Evolutionary conservation across 129 eudicot species (phyloP).

Genomic region (Saussurea involucrata): DNA sequence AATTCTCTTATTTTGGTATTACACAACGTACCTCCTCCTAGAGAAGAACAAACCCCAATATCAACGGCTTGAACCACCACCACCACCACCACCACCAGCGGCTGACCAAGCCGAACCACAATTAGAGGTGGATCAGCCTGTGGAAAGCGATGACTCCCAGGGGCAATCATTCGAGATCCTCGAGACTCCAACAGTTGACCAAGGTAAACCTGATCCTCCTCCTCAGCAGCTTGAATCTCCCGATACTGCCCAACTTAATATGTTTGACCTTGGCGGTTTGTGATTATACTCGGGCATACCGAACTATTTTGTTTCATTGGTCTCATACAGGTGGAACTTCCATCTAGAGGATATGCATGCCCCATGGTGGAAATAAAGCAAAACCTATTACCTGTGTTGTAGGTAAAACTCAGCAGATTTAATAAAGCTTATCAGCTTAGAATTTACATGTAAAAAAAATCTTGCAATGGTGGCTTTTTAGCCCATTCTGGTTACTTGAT

Average conservation of each 20-base stretch:
- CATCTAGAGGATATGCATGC: slow-evolving; percentile 42
- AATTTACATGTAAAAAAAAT: neutral
- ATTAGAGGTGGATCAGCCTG: slow-evolving; percentile 35
- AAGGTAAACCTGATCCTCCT: slow-evolving; percentile 66
- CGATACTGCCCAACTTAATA: slow-evolving; percentile 54
- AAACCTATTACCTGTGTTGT: slow-evolving; percentile 19
- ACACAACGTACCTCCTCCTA: slow-evolving; percentile 69
- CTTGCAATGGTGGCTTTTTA: slow-evolving; percentile 15
- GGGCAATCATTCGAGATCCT: slow-evolving; percentile 46
- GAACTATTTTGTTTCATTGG: slow-evolving; percentile 55
- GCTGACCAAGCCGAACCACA: slow-evolving; percentile 31
- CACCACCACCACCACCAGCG: slow-evolving; percentile 41
- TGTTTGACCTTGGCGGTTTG: slow-evolving; percentile 85
- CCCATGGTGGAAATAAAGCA: slow-evolving; percentile 47
- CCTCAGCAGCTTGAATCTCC: slow-evolving; percentile 59
- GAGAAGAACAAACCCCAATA: slow-evolving; percentile 88
- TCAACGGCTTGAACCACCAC: slow-evolving; percentile 74
- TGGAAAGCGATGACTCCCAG: slow-evolving; percentile 46
- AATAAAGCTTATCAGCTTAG: slow-evolving; percentile 19
- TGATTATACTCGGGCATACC: slow-evolving; percentile 55
- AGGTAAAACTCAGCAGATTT: slow-evolving; percentile 27
- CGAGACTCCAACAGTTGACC: slow-evolving; percentile 55
- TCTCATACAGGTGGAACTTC: slow-evolving; percentile 87
- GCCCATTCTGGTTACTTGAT: neutral
- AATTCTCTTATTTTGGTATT: slow-evolving; percentile 82